These are phyloP conservation scores for Acer yangbiense DNA, from an alignment of 345 rosid genomes.

Conservation along the genomic window DNA sequence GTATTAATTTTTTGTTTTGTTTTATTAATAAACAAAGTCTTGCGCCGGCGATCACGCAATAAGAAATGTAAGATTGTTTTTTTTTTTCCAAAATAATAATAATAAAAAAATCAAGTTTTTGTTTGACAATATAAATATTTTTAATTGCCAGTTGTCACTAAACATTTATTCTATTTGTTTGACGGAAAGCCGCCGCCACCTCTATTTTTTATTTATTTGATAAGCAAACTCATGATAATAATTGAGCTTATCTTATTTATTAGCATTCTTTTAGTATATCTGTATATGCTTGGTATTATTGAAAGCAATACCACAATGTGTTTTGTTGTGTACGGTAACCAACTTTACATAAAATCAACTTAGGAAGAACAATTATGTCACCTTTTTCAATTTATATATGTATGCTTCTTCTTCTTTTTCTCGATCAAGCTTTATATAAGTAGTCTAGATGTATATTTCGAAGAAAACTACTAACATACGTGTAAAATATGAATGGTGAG, in stretches of 20 bases:
- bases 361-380: neutral
- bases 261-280: neutral
- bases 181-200: conserved; percentile 17
- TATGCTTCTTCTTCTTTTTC: neutral
- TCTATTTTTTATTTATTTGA: neutral
- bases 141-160: conserved; percentile 5
- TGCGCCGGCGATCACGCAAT: conserved; percentile 22
- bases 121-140: neutral
- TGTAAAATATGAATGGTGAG: no score
- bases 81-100: neutral
- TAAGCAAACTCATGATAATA: conserved; percentile 5
- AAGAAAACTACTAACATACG: no score
- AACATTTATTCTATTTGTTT: conserved; percentile 1
- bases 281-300: neutral
- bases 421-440: no score
- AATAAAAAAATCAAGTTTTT: neutral
- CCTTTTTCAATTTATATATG: neutral
- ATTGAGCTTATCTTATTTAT: neutral
- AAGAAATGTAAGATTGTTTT: neutral
- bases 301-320: neutral
- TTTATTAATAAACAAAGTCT: neutral
- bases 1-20: no score
- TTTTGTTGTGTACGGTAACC: neutral
- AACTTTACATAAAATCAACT: neutral
- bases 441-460: no score